Conservation (phyloP, 2,329 filamentous ascomycete species). For the Magnaporthiopsis rhizophila region DNA sequence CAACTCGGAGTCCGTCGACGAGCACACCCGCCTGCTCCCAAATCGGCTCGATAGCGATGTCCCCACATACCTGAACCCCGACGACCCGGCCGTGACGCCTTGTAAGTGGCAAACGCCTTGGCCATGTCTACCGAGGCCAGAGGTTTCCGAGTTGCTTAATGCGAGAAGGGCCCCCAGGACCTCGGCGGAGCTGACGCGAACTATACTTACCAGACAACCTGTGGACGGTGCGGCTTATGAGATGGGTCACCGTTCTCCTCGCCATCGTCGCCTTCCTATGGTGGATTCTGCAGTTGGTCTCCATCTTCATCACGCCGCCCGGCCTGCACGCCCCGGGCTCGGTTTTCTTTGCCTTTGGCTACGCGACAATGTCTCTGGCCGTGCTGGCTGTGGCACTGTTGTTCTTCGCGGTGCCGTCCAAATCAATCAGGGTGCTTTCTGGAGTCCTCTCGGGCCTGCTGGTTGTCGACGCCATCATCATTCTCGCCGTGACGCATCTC, state of each 20-base stretch:
- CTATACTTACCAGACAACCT: conserved; percentile 54
- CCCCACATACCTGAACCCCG: conserved; percentile 59
- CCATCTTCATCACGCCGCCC: conserved; percentile 83
- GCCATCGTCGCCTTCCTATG: conserved; percentile 72
- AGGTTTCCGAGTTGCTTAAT: background rate
- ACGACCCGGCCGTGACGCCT: conserved; percentile 80
- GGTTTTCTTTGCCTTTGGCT: conserved; percentile 86
- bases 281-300: conserved; percentile 87
- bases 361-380: conserved; percentile 67
- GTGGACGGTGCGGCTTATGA: conserved; percentile 76
- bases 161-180: background rate
- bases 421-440: conserved; percentile 66
- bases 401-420: conserved; percentile 82
- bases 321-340: conserved; percentile 79
- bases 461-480: conserved; percentile 68
- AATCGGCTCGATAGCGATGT: conserved; percentile 48
- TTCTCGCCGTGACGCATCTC: conserved; percentile 65
- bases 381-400: conserved; percentile 70
- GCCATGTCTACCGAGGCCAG: too few species aligned
- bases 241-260: conserved; percentile 71
- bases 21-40: conserved; percentile 60
- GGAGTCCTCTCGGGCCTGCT: conserved; percentile 59
- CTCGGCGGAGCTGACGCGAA: background rate
- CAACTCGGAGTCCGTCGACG: conserved; percentile 26
- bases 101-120: conserved; percentile 25